Evolutionary conservation across 2,329 filamentous ascomycete genomes (phyloP), one percentile per base, ranked within the genome.

Genomic region (Colletotrichum gloeosporioides): DNA sequence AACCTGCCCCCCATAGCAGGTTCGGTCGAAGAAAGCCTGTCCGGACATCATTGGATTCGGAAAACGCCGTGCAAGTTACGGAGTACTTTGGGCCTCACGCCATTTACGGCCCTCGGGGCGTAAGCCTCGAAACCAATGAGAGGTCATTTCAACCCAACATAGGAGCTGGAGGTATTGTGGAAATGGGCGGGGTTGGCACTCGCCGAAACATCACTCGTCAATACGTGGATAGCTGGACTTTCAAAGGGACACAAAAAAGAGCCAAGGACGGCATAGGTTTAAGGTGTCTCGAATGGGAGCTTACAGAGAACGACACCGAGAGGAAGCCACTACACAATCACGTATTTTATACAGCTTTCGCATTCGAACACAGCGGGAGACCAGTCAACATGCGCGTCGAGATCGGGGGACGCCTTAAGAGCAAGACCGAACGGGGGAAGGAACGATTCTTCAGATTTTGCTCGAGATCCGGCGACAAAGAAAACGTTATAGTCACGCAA

Each of bases 1-100:
- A 0, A 10, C 44, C 44, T 22, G 44, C 2, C 4, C 44, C n/a
- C 6, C n/a, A 13, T 0, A 0, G n/a, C 44, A 22, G n/a, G n/a
- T 53, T 53, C 6, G 0, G n/a, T 53, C 44, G 18, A 0, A 53
- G n/a, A 1, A 22, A 13, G 0, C 44, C 44, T 13, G 2, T 22
- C 10, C n/a, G 10, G 44, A 53, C 44, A 53, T 53, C 44, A 4
- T 3, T 53, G 44, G 44, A 13, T 13, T 53, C 44, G 2, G 44
- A 53, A 22, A 0, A 53, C n/a, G 44, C 44, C 1, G 12, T 53
- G n/a, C 44, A 53, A 22, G 12, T 53, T 1, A 53, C 44, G 3
- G 44, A 53, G 44, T 53, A 22, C 44, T 53, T 53, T 22, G 44
- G 44, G 7, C 44, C 44, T 53, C 44, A 53, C 0, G 44, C 44